Evolutionary conservation across 192 early-diverging fungal genomes (phyloP), one percentile per base, ranked within the genome.

Genomic region (Entomortierella lignicola): DNA sequence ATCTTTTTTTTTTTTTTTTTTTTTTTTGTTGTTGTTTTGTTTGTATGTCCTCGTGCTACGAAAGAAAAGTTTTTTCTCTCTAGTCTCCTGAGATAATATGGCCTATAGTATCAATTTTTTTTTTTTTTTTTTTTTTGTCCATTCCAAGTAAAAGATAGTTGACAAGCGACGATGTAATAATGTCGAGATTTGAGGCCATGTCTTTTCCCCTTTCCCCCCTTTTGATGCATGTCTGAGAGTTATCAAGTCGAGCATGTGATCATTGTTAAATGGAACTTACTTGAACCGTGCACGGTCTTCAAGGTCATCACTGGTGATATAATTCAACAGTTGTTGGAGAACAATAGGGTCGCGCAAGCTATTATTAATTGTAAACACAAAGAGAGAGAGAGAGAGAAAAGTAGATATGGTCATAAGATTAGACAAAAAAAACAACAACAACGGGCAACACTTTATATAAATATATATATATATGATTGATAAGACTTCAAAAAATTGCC

Each of bases 251-350:
- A 48, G 44, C 60, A 61, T 61, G 60, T 61, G 60, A 34, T 61
- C 44, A 31, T 34, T 61, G 26, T 23, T 61, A 5, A 15, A 1
- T 30, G 1, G 17, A n/a, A 61, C 60, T 25, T 86, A 91, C 93
- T 93, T 95, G 87, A 92, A 92, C 59, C 75, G 82, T 83, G 93
- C 91, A 61, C 81, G 83, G 65, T 94, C 93, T 65, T 95, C 94
- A 60, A 95, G 89, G 73, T 94, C 92, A 61, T 94, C 92, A 21
- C 88, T 88, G 55, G 90, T 92, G 80, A 97, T 94, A 66, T 92
- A 96, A 66, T 90, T 90, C 27, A 97, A 77, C 67, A 98, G 88
- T 66, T 91, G 89, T 64, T 85, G 84, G 30, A 96, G 82, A 42
- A 92, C 90, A 17, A 81, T 75, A 2, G 96, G 94, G 72, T 91